Conservation (phyloP, 768 basidiomycete genomes). For the Suillus lakei region DNA sequence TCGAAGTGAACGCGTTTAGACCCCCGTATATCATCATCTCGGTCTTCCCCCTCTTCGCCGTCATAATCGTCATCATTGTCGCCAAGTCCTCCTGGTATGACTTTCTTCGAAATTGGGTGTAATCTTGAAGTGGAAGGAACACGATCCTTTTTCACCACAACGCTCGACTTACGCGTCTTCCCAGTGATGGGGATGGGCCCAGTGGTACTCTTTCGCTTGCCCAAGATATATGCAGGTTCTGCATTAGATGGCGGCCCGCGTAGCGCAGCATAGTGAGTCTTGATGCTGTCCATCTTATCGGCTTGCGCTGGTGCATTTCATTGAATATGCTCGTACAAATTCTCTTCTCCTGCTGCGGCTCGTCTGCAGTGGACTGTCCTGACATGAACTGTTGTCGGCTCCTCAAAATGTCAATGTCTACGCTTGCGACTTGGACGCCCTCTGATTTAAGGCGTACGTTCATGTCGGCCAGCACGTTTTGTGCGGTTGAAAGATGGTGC, state of each 20-base stretch:
- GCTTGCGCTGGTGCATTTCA: constrained; percentile 68
- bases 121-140: neutral
- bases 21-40: constrained; percentile 39
- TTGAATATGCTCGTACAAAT: constrained; percentile 47
- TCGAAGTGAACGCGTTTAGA: constrained; percentile 51
- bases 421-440: constrained; percentile 55
- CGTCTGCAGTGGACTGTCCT: constrained; percentile 4
- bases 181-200: constrained; percentile 25
- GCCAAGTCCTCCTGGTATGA: constrained; percentile 62
- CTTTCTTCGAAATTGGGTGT: constrained; percentile 20
- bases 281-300: constrained; percentile 79
- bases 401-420: constrained; percentile 50
- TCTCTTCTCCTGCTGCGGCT: constrained; percentile 25
- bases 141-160: constrained; percentile 38
- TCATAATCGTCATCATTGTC: constrained; percentile 54
- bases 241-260: constrained; percentile 29
- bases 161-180: constrained; percentile 56
- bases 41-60: constrained; percentile 28
- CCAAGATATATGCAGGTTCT: constrained; percentile 20
- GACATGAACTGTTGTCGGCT: constrained; percentile 20
- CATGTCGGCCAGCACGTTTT: constrained; percentile 83
- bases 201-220: constrained; percentile 42
- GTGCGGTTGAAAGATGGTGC: constrained; percentile 60
- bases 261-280: constrained; percentile 51
- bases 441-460: constrained; percentile 67